phyloP scores from a whole-genome alignment of 805 yeast genomes.

The Ogataea ganodermae region DNA sequence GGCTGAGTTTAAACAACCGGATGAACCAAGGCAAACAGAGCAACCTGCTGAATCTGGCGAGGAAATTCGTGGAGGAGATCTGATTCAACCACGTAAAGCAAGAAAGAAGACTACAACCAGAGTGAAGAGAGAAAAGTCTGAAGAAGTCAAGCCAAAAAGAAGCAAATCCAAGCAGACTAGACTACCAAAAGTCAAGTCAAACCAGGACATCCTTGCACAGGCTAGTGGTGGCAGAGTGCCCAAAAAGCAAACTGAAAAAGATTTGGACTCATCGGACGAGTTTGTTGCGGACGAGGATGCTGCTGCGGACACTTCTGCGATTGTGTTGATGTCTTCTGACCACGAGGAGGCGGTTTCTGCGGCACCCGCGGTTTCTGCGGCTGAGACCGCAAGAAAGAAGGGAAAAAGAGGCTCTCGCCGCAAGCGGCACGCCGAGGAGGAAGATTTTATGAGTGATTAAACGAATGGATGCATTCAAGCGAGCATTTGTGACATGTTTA shows the following conservation, averaged over 20 bases:
- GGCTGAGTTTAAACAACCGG: no score
- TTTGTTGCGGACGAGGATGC: slow-evolving; percentile 5
- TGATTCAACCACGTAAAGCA: background rate
- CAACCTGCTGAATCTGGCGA: background rate
- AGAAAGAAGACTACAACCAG: slow-evolving; percentile 1
- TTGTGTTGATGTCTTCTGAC: slow-evolving; percentile 18
- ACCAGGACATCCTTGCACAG: background rate
- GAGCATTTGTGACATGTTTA: background rate
- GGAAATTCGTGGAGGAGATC: background rate
- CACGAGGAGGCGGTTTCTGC: slow-evolving; percentile 9
- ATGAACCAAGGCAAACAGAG: no score
- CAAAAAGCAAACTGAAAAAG: background rate
- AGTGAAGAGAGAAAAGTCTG: background rate
- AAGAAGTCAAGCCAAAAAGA: background rate
- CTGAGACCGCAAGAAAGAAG: background rate
- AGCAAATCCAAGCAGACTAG: slow-evolving; percentile 1
- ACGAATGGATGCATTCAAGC: background rate
- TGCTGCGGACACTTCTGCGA: slow-evolving; percentile 20
- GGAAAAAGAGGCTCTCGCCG: background rate
- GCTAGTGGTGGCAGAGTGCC: background rate
- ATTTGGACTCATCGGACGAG: background rate
- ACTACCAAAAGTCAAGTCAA: background rate
- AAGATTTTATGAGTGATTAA: slow-evolving; percentile 19
- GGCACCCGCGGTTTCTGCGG: background rate
- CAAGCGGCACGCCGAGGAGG: slow-evolving; percentile 5